Evolutionary conservation across 768 basidiomycete species (phyloP), one percentile per base, ranked within the genome.

Genomic region (Amanita rimosa): DNA sequence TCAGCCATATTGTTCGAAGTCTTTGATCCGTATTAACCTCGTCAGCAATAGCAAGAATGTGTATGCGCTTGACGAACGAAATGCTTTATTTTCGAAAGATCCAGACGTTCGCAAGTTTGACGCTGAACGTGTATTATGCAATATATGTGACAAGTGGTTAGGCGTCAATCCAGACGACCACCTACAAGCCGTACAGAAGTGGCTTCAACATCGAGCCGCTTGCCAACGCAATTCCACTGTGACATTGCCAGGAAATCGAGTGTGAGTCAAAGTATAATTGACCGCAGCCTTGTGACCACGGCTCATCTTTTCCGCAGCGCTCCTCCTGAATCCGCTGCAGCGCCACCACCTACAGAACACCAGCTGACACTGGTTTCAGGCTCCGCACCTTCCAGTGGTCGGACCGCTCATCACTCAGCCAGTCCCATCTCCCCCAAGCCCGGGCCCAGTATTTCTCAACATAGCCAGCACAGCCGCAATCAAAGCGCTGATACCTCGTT

Each of bases 41-140:
- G 36, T 38, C 22, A 49, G 48, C 33, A 49, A 49, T 31, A 49
- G 48, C 48, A 49, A 49, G 40, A 49, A 49, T 33, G 40, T 49
- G 4, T 44, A 31, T 54, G 77, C 80, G 7, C 68, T 76, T 50
- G 79, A 85, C 27, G 76, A 83, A 56, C 73, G 79, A 52, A 77
- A 74, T 55, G 62, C 71, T 1, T 56, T 78, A 31, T 73, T 88
- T 52, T 63, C 76, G 35, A 74, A 77, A 44, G 85, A 88, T 58
- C 76, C 79, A 2, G 75, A 81, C 52, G 75, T 83, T n/a, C 76
- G 83, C 53, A 85, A 84, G 57, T 82, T 82, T 57, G 85, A 88
- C 49, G 70, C 78, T 2, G 83, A 86, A 55, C 75, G 85, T 6
- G 69, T 86, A 0, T 67, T 85, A 0, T 87, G 85, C 55, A 76